Percentiles rank a stretch among this genome's conserved stretches.
These are phyloP conservation scores for Kodamaea sp. DNA, from an alignment of 1,139 yeast genomes.

Conservation along the genomic window DNA sequence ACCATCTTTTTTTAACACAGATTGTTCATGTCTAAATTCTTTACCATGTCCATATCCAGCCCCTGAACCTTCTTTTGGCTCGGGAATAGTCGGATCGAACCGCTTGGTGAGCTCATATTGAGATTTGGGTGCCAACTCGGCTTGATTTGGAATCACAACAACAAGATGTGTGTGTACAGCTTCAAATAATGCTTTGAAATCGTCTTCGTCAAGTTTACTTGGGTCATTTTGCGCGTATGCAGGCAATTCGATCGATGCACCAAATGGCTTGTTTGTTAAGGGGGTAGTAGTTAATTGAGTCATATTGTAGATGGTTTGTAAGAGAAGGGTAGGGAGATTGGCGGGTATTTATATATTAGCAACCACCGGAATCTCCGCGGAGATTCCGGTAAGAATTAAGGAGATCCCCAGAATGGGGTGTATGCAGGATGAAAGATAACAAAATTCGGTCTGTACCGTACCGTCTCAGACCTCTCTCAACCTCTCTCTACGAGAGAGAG, in stretches of 20 bases:
- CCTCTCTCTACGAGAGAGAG: too few relatives aligned
- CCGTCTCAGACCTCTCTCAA: too few relatives aligned
- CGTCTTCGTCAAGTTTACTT: slow-evolving; percentile 59
- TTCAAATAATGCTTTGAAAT: slow-evolving; percentile 56
- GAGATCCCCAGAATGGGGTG: too few relatives aligned
- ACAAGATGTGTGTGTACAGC: slow-evolving; percentile 70
- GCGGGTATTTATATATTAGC: background rate
- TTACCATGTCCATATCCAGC: slow-evolving; percentile 82
- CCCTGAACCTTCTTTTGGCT: slow-evolving; percentile 39
- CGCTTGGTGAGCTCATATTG: slow-evolving; percentile 72
- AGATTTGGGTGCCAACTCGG: slow-evolving; percentile 60
- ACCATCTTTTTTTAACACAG: slow-evolving; percentile 78
- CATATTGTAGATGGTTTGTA: slow-evolving; percentile 4
- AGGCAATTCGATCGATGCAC: slow-evolving; percentile 66
- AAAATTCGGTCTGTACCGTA: too few relatives aligned
- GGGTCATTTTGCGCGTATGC: slow-evolving; percentile 67
- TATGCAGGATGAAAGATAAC: too few relatives aligned
- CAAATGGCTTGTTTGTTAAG: slow-evolving; percentile 52
- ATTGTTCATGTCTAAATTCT: slow-evolving; percentile 73
- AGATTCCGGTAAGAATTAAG: slow-evolving; percentile 1
- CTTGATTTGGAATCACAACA: slow-evolving; percentile 68
- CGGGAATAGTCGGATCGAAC: slow-evolving; percentile 69
- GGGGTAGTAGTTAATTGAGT: slow-evolving; percentile 30
- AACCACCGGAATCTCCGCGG: slow-evolving; percentile 10
- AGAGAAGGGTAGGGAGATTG: background rate